Conservation (phyloP, 441 rosid species). For the Metrosideros polymorpha region DNA sequence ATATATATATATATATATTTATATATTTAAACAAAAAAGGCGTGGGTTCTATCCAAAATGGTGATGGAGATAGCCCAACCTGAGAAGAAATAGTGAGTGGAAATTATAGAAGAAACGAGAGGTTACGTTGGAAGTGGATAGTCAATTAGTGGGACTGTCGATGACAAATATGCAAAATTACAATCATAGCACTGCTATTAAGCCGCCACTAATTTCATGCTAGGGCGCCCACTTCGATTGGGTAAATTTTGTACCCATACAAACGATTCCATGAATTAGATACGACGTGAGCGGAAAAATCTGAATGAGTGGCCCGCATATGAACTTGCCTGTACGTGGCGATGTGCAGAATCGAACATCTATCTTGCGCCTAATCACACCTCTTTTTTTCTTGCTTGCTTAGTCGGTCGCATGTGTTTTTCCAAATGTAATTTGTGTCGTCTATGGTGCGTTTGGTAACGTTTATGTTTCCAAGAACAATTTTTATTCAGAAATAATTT, state of each 20-base stretch:
- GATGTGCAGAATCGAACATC: not conserved
- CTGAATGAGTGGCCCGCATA: too few species aligned
- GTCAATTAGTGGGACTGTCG: rapidly evolving
- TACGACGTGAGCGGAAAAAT: not conserved
- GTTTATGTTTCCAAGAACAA: too few species aligned
- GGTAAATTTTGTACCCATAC: too few species aligned
- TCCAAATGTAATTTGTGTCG: too few species aligned
- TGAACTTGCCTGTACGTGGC: not conserved
- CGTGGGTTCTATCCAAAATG: not conserved
- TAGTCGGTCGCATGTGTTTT: too few species aligned
- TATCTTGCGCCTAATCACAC: not conserved
- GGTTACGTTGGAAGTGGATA: rapidly evolving
- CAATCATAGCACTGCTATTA: not conserved
- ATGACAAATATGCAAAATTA: not conserved
- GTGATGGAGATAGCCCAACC: too few species aligned
- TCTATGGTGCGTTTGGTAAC: too few species aligned
- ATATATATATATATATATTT: too few species aligned
- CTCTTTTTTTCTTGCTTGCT: too few species aligned
- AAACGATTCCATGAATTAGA: not conserved
- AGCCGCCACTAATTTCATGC: rapidly evolving
- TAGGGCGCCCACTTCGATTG: too few species aligned
- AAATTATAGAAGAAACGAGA: not conserved
- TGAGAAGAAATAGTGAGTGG: not conserved
- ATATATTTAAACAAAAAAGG: not conserved
- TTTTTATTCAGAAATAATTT: too few species aligned